Evolutionary conservation across 495 filamentous ascomycete genomes (phyloP).

Genomic region (Friedmanniomyces simplex): DNA sequence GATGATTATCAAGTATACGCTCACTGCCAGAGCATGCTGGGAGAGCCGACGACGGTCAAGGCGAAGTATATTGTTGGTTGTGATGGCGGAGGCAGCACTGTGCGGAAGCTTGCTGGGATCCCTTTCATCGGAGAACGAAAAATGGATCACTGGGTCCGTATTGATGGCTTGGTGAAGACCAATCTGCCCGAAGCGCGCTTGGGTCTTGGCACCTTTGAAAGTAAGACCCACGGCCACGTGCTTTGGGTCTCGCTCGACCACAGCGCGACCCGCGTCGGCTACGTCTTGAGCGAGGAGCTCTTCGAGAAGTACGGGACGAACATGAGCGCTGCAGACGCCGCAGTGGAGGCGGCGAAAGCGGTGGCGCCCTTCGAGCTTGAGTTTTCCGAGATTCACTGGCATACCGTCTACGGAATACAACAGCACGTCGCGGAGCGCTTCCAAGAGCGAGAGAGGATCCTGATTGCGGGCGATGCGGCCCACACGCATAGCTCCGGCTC

Average conservation of each 20-base stretch:
- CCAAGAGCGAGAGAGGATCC: constrained; percentile 7
- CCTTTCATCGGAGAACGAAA: neutral
- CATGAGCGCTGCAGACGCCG: neutral
- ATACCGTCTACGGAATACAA: constrained; percentile 5
- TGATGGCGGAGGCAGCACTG: constrained; percentile 2
- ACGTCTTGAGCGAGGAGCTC: neutral
- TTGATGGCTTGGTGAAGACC: constrained; percentile 4
- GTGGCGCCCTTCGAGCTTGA: constrained; percentile 6
- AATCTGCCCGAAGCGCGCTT: neutral
- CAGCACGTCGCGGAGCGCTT: constrained; percentile 4
- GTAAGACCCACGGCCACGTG: neutral
- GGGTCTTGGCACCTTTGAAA: neutral
- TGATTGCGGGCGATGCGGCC: constrained; percentile 10
- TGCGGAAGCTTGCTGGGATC: constrained; percentile 4
- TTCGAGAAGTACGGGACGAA: neutral
- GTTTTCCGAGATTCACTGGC: constrained; percentile 1
- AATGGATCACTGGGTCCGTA: constrained; percentile 1
- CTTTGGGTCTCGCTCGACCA: constrained; percentile 3
- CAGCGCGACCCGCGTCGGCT: constrained; percentile 2
- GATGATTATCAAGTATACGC: neutral
- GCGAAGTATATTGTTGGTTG: constrained; percentile 7
- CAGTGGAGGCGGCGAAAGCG: neutral
- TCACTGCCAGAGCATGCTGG: neutral
- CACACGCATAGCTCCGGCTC: constrained; percentile 5
- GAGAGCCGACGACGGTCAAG: neutral